These are phyloP conservation scores for Echinochloa phyllopogon DNA, from an alignment of 176 grass and related monocot genomes.

Conservation along the genomic window DNA sequence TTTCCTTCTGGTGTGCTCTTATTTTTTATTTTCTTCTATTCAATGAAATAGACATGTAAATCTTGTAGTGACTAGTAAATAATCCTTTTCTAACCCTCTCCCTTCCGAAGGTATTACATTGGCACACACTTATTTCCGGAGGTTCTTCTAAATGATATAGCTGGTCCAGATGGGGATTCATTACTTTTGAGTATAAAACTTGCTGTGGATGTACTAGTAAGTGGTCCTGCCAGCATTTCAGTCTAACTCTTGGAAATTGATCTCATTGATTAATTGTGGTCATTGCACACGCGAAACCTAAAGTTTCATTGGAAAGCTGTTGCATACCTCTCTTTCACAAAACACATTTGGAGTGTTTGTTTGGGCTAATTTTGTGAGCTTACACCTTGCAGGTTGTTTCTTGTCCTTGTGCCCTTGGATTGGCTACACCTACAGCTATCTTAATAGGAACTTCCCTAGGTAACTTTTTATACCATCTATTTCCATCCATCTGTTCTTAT, in stretches of 20 bases:
- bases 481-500: constrained; percentile 24
- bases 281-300: background rate
- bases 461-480: constrained; percentile 49
- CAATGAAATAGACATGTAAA: constrained; percentile 5
- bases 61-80: constrained; percentile 3
- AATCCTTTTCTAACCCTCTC: constrained; percentile 6
- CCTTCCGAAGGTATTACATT: constrained; percentile 75
- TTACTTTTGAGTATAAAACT: constrained; percentile 96
- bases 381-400: constrained; percentile 81
- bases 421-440: constrained; percentile 97
- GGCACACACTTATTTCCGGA: constrained; percentile 86
- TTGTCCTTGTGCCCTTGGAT: constrained; percentile 92
- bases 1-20: constrained; percentile 77
- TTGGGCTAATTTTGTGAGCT: constrained; percentile 26
- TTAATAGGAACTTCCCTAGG: constrained; percentile 94
- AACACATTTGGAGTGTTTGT: background rate
- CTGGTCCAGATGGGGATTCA: constrained; percentile 80
- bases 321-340: background rate
- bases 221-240: constrained; percentile 36
- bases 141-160: constrained; percentile 96
- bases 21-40: constrained; percentile 41
- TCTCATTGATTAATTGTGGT: background rate
- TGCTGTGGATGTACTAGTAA: constrained; percentile 90
- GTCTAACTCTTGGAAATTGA: background rate
- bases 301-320: constrained; percentile 21